Conservation (phyloP, 2,329 filamentous ascomycete genomes). For the Macrophomina pseudophaseolina region DNA sequence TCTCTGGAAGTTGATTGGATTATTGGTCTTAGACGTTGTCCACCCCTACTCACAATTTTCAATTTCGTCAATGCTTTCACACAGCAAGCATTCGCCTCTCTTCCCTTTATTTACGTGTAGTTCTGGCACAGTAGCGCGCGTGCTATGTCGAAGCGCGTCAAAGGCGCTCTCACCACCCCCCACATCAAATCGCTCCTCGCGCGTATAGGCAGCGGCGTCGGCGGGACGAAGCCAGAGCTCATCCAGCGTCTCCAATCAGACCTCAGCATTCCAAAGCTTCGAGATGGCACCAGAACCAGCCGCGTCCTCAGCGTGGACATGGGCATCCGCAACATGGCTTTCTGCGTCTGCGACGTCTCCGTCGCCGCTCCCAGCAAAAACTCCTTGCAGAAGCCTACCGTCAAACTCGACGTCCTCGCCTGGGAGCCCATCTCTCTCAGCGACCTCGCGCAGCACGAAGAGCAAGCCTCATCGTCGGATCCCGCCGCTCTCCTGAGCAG, state of each 20-base stretch:
- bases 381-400: neutral
- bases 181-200: constrained; percentile 65
- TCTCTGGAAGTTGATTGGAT: too few species aligned
- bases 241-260: constrained; percentile 55
- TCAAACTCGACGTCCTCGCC: constrained; percentile 13
- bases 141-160: constrained; percentile 9
- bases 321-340: constrained; percentile 82
- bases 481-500: constrained; percentile 8
- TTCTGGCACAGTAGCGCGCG: neutral
- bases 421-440: constrained; percentile 24
- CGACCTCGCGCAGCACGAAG: constrained; percentile 9
- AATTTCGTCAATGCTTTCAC: neutral
- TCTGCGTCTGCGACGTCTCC: constrained; percentile 62
- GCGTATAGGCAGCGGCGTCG: constrained; percentile 63
- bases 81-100: neutral
- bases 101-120: neutral
- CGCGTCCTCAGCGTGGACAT: constrained; percentile 81
- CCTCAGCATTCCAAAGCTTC: constrained; percentile 30
- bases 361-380: neutral
- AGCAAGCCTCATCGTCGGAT: neutral
- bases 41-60: constrained; percentile 41
- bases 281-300: constrained; percentile 29
- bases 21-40: too few species aligned
- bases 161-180: constrained; percentile 51
- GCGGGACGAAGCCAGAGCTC: constrained; percentile 65